A percentile compares a stretch with the other conserved stretches of the same genome.
These are phyloP conservation scores for Lablab purpureus DNA, from an alignment of 306 rosid species.

Conservation along the genomic window DNA sequence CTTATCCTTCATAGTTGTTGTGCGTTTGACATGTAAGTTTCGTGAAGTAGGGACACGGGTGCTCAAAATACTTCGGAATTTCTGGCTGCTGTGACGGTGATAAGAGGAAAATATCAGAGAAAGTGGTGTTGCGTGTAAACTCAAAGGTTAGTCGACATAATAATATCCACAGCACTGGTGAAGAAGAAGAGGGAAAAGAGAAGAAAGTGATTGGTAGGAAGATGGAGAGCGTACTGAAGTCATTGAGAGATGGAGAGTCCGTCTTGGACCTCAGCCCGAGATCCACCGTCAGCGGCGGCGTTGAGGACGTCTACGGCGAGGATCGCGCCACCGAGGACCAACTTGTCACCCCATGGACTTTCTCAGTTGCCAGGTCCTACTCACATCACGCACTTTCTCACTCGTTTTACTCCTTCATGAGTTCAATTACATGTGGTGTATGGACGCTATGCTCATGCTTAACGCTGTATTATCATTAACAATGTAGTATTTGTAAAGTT, in stretches of 20 bases:
- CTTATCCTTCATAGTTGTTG: neutral
- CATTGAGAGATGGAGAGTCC: conserved; percentile 65
- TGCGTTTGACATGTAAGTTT: neutral
- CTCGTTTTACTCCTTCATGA: neutral
- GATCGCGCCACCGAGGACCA: conserved; percentile 89
- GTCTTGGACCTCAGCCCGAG: conserved; percentile 81
- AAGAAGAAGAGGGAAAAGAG: neutral
- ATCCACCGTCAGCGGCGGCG: conserved; percentile 79
- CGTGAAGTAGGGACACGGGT: conserved; percentile 14
- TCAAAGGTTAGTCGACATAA: neutral
- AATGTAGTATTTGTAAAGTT: neutral
- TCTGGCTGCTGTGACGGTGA: neutral
- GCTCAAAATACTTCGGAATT: neutral
- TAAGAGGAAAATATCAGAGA: conserved; percentile 20
- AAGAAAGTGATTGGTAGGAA: conserved; percentile 36
- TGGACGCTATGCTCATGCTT: neutral
- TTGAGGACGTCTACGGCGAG: conserved; percentile 88
- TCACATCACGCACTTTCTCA: conserved; percentile 12
- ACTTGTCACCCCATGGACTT: conserved; percentile 92
- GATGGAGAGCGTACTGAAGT: conserved; percentile 74
- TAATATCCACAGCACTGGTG: neutral
- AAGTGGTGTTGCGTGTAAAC: neutral
- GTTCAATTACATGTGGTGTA: too few relatives aligned
- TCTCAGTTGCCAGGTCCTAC: conserved; percentile 87
- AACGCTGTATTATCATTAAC: neutral